Evolutionary conservation across 116 monocot genomes (phyloP), one percentile per base, ranked within the genome.

Genomic region (Dioscorea cayenensis): DNA sequence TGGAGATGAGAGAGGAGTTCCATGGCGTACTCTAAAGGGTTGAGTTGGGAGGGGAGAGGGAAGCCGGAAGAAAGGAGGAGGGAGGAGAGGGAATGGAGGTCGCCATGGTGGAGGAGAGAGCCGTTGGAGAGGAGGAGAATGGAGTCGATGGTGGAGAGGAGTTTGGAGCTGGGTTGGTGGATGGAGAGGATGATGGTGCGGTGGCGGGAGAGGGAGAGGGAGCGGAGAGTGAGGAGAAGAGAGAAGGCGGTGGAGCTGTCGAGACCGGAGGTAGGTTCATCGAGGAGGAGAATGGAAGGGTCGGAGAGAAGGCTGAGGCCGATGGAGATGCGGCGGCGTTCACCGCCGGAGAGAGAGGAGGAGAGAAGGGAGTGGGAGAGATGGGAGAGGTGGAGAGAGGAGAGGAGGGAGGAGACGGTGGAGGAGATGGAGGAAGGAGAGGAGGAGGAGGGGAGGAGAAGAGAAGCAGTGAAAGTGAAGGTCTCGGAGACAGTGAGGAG

Each of bases 201-300:
- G 7, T 71, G 48, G n/a, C 90, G 84, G 52, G 78, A 25, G 18
- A 60, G 37, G 23, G 90, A 87, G 21, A 83, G 76, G n/a, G 67
- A 36, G 25, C 82, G 85, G 66, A 96, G 87, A 25, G 80, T 81
- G 7, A 77, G 80, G 28, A 96, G 69, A 32, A 92, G 75, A 59
- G 75, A 62, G 84, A 77, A 81, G 13, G 96, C 92, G 14, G 87
- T 87, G 8, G 84, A 37, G 78, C 90, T 90, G 81, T 96, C 96
- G 20, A 96, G 86, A 1, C 96, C 95, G 12, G 95, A 96, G 50
- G 95, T 96, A 28, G 96, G 96, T 73, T 96, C 96, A 79, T 96
- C 96, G 66, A 96, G 92, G 23, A 96, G 86, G 18, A 96, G 78
- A 13, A 96, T 71, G 25, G 74, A 66, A 18, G 95, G 95, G 69